Conservation (phyloP, 805 yeast genomes). For the Suhomyces pyralidae region DNA sequence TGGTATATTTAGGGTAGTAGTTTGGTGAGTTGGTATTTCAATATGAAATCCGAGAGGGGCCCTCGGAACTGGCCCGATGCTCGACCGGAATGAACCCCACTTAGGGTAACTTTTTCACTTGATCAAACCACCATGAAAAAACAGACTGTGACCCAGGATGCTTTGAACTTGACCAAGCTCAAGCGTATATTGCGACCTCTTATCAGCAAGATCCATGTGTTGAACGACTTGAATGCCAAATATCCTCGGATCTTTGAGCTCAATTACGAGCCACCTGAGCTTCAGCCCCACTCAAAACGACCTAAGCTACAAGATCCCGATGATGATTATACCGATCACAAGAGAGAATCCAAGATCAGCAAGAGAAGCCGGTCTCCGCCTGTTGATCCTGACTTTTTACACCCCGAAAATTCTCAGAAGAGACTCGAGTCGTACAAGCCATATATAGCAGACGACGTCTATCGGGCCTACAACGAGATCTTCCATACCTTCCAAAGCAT, state of each 20-base stretch:
- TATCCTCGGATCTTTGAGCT: conserved; percentile 22
- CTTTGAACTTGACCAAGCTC: conserved; percentile 18
- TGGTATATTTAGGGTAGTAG: background rate
- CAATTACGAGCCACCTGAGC: conserved; percentile 4
- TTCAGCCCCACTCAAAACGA: background rate
- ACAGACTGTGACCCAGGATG: background rate
- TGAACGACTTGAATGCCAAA: conserved; percentile 26
- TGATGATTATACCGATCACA: background rate
- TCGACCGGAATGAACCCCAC: background rate
- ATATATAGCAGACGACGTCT: conserved; percentile 25
- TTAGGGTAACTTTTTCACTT: background rate
- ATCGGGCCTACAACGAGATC: conserved; percentile 27
- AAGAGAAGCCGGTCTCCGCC: background rate
- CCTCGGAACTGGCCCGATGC: background rate
- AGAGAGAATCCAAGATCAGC: background rate
- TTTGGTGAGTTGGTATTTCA: background rate
- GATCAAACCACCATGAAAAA: background rate
- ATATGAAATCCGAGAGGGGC: background rate
- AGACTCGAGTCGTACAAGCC: conserved; percentile 26
- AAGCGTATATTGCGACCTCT: conserved; percentile 37
- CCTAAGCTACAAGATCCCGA: background rate
- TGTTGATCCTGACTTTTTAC: background rate
- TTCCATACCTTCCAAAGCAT: conserved; percentile 29
- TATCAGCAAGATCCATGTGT: conserved; percentile 32
- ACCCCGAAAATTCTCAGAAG: conserved; percentile 18